phyloP scores from a whole-genome alignment of 805 yeast species.

The Nakazawaea ambrosiae region DNA sequence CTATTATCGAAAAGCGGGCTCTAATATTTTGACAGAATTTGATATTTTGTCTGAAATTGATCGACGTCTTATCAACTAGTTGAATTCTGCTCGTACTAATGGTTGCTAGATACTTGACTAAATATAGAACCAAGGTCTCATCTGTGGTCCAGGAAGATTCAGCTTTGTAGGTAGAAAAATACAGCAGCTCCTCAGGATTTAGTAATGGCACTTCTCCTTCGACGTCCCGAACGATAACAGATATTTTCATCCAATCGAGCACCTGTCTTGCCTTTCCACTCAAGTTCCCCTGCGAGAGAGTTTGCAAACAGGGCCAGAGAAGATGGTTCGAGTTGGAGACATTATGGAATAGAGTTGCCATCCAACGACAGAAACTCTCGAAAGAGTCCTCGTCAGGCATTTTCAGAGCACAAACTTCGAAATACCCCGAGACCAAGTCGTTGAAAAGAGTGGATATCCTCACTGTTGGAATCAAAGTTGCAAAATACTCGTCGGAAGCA shows the following conservation, averaged over 20 bases:
- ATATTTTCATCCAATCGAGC: background rate
- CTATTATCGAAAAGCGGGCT: background rate
- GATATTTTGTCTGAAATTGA: slow-evolving; percentile 4
- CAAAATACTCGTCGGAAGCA: too few species aligned
- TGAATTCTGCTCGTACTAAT: background rate
- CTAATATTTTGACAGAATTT: background rate
- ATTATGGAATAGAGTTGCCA: background rate
- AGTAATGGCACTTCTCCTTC: background rate
- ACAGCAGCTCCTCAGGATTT: background rate
- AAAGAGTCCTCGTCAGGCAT: background rate
- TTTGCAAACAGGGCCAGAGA: background rate
- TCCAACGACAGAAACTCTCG: background rate
- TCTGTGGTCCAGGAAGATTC: background rate
- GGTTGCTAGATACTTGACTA: background rate
- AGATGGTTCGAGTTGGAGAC: background rate
- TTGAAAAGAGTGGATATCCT: too few species aligned
- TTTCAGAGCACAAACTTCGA: background rate
- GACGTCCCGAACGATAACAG: background rate
- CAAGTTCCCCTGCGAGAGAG: background rate
- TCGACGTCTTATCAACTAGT: background rate
- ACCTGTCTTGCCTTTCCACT: background rate
- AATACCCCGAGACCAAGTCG: background rate
- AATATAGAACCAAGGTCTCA: background rate
- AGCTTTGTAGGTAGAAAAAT: background rate
- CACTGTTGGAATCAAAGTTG: too few species aligned